A percentile compares a stretch with the other conserved stretches of the same genome.
These are phyloP conservation scores for Tetrapisispora namnaoensis DNA, from an alignment of 805 yeast species.

Conservation along the genomic window DNA sequence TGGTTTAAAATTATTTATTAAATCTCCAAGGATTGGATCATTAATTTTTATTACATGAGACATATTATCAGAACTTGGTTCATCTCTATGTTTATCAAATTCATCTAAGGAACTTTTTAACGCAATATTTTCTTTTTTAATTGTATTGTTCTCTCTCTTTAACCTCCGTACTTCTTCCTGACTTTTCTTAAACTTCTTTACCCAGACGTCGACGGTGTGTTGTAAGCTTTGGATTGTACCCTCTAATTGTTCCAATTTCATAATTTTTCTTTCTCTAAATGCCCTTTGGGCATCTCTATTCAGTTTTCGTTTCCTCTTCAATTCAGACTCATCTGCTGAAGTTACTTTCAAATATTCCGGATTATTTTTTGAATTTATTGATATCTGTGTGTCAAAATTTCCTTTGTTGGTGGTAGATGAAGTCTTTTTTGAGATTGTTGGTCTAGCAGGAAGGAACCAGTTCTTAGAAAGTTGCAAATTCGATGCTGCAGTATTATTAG, in stretches of 20 bases:
- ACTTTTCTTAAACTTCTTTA: constrained; percentile 35
- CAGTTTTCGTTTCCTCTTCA: constrained; percentile 79
- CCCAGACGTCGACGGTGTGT: constrained; percentile 53
- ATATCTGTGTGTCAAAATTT: no score
- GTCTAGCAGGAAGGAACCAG: constrained; percentile 18
- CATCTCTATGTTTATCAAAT: background rate
- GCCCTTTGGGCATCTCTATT: constrained; percentile 93
- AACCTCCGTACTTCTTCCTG: constrained; percentile 24
- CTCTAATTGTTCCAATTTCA: constrained; percentile 70
- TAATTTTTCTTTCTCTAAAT: constrained; percentile 78
- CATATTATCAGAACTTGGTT: no score
- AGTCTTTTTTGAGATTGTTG: background rate
- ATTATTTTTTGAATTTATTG: background rate
- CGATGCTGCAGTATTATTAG: background rate
- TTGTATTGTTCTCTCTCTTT: background rate
- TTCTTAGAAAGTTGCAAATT: constrained; percentile 10
- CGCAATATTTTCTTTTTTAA: constrained; percentile 4
- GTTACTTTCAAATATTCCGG: background rate
- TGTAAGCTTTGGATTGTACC: constrained; percentile 25
- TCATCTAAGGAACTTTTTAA: constrained; percentile 11
- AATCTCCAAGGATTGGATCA: background rate
- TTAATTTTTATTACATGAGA: constrained; percentile 19
- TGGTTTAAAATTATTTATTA: constrained; percentile 31
- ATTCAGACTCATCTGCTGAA: constrained; percentile 33
- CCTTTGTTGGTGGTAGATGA: background rate